Conservation (phyloP, 2,329 filamentous ascomycete genomes). For the Neonectria magnoliae region DNA sequence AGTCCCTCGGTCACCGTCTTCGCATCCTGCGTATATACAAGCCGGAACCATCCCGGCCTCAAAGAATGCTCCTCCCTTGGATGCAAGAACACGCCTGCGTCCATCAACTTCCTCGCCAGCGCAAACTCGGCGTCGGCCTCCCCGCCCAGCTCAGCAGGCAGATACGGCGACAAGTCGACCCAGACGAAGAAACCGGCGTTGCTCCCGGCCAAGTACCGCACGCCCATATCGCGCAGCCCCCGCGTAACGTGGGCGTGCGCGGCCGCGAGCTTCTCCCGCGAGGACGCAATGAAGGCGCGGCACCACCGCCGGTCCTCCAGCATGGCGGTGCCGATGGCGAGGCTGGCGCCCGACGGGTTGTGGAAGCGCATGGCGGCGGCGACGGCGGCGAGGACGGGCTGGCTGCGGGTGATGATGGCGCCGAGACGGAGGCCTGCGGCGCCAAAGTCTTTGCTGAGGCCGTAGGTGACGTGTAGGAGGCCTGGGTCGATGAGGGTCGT, state of each 20-base stretch:
- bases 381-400: conserved; percentile 47
- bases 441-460: conserved; percentile 62
- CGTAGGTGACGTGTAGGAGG: conserved; percentile 61
- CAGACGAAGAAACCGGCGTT: conserved; percentile 69
- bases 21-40: conserved; percentile 60
- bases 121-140: conserved; percentile 53
- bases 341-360: conserved; percentile 56
- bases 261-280: conserved; percentile 51
- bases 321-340: conserved; percentile 55
- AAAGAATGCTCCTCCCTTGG: conserved; percentile 57
- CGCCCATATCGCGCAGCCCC: conserved; percentile 51
- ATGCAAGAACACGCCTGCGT: conserved; percentile 61
- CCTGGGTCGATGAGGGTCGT: conserved; percentile 55
- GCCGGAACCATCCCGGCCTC: conserved; percentile 61
- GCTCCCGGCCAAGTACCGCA: conserved; percentile 55
- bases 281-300: conserved; percentile 53
- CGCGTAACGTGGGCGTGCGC: conserved; percentile 52
- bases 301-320: conserved; percentile 59
- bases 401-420: conserved; percentile 54
- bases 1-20: conserved; percentile 50
- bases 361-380: conserved; percentile 56
- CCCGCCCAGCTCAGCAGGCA: conserved; percentile 45
- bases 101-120: conserved; percentile 55
- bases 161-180: conserved; percentile 58
- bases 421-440: conserved; percentile 63